phyloP scores from a whole-genome alignment of 192 early-diverging fungal species.

The Coemansia sp. region DNA sequence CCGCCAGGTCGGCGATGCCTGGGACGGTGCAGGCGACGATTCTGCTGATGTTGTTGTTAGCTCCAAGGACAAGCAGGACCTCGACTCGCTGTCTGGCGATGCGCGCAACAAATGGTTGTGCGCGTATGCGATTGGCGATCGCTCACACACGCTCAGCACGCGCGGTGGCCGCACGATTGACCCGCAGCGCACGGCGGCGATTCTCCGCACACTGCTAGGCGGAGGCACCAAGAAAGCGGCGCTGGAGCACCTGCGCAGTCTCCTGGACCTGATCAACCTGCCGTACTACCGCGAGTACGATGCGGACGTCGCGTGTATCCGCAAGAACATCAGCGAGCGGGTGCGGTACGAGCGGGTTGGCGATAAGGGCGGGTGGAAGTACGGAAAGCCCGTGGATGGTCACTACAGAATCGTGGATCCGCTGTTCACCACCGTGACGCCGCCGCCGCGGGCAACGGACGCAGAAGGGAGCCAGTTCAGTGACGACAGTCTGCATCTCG shows the following conservation, averaged over 20 bases:
- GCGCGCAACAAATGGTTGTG: constrained; percentile 42
- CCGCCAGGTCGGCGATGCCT: constrained; percentile 44
- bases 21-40: constrained; percentile 22
- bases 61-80: constrained; percentile 3
- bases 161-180: constrained; percentile 40
- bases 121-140: constrained; percentile 51
- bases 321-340: constrained; percentile 74
- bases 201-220: constrained; percentile 32
- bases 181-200: constrained; percentile 27
- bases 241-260: constrained; percentile 54
- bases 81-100: constrained; percentile 22
- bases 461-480: constrained; percentile 38
- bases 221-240: constrained; percentile 26
- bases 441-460: constrained; percentile 47
- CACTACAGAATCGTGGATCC: constrained; percentile 84
- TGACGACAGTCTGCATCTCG: constrained; percentile 72
- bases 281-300: constrained; percentile 86
- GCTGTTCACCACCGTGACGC: constrained; percentile 89
- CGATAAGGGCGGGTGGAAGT: constrained; percentile 75
- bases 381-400: constrained; percentile 71
- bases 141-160: constrained; percentile 46
- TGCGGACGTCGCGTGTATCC: constrained; percentile 66
- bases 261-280: constrained; percentile 89
- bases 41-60: neutral
- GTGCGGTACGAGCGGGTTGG: constrained; percentile 84